Percentiles rank a stretch among this genome's conserved stretches.
Evolutionary conservation across 441 rosid genomes (phyloP).

Genomic region (Gossypium davidsonii): DNA sequence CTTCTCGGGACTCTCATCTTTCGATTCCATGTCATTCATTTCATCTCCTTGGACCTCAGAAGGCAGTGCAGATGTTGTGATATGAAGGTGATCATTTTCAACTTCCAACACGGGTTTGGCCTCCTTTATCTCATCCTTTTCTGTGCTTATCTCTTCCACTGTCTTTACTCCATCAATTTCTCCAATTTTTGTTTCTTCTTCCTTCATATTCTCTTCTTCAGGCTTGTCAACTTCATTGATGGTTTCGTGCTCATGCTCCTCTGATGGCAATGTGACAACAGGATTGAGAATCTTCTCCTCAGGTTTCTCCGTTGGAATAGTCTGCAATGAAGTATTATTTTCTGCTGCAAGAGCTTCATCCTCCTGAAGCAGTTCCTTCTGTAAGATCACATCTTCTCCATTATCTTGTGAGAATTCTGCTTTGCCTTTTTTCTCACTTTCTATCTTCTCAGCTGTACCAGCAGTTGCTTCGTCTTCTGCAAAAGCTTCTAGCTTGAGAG

Average conservation of each 20-base stretch:
- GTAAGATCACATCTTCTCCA: conserved; percentile 20
- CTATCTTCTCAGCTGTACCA: not conserved
- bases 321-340: conserved; percentile 6
- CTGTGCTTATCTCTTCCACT: not conserved
- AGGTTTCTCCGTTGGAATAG: conserved; percentile 2
- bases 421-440: conserved; percentile 15
- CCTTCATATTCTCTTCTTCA: not conserved
- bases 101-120: conserved; percentile 8
- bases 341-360: conserved; percentile 7
- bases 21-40: not conserved
- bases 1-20: conserved; percentile 18
- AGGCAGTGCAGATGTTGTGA: conserved; percentile 20
- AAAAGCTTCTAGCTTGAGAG: conserved; percentile 11
- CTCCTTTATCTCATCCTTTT: not conserved
- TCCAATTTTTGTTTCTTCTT: conserved; percentile 3
- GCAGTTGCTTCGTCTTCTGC: conserved; percentile 22
- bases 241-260: not conserved
- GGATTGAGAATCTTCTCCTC: conserved; percentile 3
- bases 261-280: not conserved
- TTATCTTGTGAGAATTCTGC: conserved; percentile 18
- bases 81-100: conserved; percentile 10
- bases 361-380: conserved; percentile 19
- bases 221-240: not conserved
- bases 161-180: conserved; percentile 8
- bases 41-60: conserved; percentile 19